Conservation (phyloP, 441 rosid genomes). For the Populus trichocarpa region DNA sequence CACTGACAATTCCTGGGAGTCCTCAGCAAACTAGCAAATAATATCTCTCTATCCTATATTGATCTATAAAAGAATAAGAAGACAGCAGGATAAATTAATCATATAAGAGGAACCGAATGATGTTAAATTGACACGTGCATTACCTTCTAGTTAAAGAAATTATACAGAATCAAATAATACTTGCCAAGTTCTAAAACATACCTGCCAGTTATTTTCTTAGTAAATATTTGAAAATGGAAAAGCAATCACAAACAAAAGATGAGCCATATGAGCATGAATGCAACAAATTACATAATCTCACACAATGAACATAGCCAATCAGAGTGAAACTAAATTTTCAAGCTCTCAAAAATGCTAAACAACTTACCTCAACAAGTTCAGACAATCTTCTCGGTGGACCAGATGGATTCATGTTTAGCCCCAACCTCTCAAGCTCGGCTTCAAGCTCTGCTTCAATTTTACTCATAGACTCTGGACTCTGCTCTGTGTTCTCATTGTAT, state of each 20-base stretch:
- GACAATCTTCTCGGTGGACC: conserved; percentile 32
- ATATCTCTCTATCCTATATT: neutral
- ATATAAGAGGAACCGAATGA: too few species aligned
- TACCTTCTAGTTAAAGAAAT: too few species aligned
- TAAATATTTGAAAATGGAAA: too few species aligned
- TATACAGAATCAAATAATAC: too few species aligned
- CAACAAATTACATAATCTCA: neutral
- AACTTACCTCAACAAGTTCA: conserved; percentile 40
- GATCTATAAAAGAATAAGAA: neutral
- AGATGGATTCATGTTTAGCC: conserved; percentile 40
- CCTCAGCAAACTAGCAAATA: neutral
- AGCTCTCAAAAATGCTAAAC: conserved; percentile 9
- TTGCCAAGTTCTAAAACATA: too few species aligned
- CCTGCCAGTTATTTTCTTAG: too few species aligned
- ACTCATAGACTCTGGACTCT: conserved; percentile 49
- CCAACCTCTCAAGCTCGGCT: conserved; percentile 89
- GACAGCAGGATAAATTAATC: neutral
- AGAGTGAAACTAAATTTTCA: neutral
- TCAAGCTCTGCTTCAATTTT: conserved; percentile 96
- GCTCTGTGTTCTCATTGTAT: conserved; percentile 30
- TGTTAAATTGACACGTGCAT: too few species aligned
- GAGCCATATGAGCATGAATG: conserved; percentile 2
- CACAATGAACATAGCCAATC: neutral
- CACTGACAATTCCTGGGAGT: neutral
- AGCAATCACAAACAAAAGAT: too few species aligned